Conservation (phyloP, 306 rosid genomes). For the Inga oerstediana region DNA sequence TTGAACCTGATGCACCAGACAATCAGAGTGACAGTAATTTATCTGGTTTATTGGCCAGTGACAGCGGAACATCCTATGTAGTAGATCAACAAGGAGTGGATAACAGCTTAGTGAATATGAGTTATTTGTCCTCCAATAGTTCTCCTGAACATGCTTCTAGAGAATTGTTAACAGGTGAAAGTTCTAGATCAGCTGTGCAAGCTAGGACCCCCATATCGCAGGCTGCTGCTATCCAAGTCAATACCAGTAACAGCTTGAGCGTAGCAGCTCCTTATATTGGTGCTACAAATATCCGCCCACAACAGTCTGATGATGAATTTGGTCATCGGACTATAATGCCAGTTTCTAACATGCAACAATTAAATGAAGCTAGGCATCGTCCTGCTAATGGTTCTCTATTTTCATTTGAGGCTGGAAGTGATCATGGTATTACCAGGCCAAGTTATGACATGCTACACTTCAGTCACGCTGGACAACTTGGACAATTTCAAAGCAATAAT, state of each 20-base stretch:
- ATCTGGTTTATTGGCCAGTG: background rate
- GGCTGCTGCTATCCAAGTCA: slow-evolving; percentile 5
- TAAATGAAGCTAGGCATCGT: background rate
- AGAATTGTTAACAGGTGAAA: slow-evolving; percentile 27
- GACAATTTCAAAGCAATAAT: background rate
- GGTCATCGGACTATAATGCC: background rate
- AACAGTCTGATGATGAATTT: slow-evolving; percentile 1
- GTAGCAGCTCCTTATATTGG: background rate
- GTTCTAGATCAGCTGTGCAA: slow-evolving; percentile 12
- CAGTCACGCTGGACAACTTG: background rate
- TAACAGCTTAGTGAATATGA: background rate
- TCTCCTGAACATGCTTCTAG: slow-evolving; percentile 14
- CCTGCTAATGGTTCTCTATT: background rate
- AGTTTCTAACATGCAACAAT: slow-evolving; percentile 11
- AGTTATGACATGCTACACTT: background rate
- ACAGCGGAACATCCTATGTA: background rate
- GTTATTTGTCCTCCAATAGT: slow-evolving; percentile 3
- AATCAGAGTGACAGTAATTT: background rate
- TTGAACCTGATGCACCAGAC: slow-evolving; percentile 6
- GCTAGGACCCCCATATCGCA: background rate
- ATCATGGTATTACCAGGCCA: background rate
- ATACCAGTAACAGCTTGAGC: slow-evolving; percentile 9
- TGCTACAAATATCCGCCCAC: background rate
- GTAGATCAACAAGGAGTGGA: slow-evolving; percentile 15
- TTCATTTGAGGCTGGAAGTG: slow-evolving; percentile 13